Percentiles rank a stretch among this genome's conserved stretches.
These are phyloP conservation scores for Lippia alba DNA, from an alignment of 305 asterid species.

Conservation along the genomic window DNA sequence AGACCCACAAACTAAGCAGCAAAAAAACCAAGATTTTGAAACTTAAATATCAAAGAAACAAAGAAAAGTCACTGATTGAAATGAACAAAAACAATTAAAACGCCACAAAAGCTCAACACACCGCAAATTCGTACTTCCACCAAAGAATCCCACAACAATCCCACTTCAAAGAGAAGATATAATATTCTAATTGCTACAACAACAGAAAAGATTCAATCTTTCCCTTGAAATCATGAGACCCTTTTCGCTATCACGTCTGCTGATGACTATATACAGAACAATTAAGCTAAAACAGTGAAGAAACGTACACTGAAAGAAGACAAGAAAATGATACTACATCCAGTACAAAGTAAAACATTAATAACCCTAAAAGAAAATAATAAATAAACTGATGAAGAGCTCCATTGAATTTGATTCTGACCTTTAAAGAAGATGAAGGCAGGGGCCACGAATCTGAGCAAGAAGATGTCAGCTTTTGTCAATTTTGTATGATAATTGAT, in stretches of 20 bases:
- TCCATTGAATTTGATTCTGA: not conserved
- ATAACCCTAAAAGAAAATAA: not conserved
- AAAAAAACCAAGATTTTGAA: not conserved
- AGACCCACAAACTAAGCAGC: not conserved
- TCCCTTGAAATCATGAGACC: not conserved
- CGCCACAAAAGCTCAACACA: not conserved
- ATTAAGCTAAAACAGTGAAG: not conserved
- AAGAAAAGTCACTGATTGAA: not conserved
- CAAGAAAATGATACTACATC: not conserved
- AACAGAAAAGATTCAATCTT: constrained; percentile 3
- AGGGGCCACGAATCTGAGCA: constrained; percentile 6
- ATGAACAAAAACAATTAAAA: not conserved
- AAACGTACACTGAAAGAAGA: not conserved
- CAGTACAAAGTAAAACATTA: not conserved
- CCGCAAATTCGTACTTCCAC: not conserved
- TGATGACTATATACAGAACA: not conserved
- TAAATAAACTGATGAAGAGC: not conserved
- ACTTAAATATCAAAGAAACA: not conserved
- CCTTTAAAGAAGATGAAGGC: not conserved
- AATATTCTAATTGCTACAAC: not conserved
- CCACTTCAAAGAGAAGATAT: not conserved
- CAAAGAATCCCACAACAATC: constrained; percentile 1
- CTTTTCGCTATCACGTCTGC: constrained; percentile 1
- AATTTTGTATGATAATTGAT: not conserved
- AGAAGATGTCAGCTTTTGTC: not conserved